Evolutionary conservation across 1,139 yeast species (phyloP), one percentile per base, ranked within the genome.

Genomic region (Candida dubliniensis): DNA sequence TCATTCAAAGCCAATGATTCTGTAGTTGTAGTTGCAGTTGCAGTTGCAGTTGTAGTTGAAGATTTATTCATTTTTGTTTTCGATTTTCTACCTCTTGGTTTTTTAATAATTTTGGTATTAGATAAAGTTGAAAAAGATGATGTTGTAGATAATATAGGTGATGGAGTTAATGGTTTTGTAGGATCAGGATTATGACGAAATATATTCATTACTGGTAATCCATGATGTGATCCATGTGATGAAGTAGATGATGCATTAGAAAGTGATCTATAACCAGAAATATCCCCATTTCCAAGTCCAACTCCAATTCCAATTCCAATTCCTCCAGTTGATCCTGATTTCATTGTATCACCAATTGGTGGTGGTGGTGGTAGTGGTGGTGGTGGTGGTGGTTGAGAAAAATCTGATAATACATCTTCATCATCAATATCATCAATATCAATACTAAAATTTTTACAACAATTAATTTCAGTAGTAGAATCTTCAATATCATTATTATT

Each of bases 131-230:
- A 18, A 18, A 5, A 18, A 18, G 23, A 30, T 15, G 4, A 11
- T 34, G 15, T 18, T 9, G 30, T 23, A 14, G 31, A 23, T 44
- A 27, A 52, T 47, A 7, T 57, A 50, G 13, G 54, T 34, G 10
- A n/a, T 30, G 25, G 56, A 54, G 31, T 27, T n/a, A 8, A 27
- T 36, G 39, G 27, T 6, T 15, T 14, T 30, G 39, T 27, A 8
- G 60, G 47, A 31, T 61, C 66, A 12, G 64, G 57, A 44, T 60
- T 61, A 47, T 64, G 67, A 38, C 64, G 63, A 46, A 63, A 61
- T 23, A 58, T 52, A 46, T 60, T 60, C 55, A 59, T 51, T 12
- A 36, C 43, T 10, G 47, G 47, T 39, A 45, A 42, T 8, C 42
- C 47, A 38, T 34, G 41, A 11, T 38, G 40, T 14, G 44, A 34